Evolutionary conservation across 345 rosid genomes (phyloP).

Genomic region (Citrus medica): DNA sequence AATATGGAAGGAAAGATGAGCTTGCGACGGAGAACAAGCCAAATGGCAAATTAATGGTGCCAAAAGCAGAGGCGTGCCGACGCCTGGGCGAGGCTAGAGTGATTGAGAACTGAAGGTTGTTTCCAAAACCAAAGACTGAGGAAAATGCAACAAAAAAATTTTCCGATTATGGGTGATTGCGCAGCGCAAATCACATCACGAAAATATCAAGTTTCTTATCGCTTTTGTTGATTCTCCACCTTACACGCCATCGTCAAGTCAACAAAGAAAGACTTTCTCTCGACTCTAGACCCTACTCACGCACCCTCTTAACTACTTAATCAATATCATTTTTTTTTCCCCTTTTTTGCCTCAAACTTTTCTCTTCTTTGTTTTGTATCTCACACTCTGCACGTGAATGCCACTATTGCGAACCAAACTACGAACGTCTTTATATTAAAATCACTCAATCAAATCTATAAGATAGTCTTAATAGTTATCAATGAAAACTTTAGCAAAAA

Average conservation of each 20-base stretch:
- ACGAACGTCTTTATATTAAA: not conserved
- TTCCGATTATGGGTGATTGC: not conserved
- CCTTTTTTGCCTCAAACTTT: not conserved
- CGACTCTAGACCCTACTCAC: not conserved
- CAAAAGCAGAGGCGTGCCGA: too few relatives aligned
- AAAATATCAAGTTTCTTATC: constrained; percentile 15
- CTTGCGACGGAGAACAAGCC: not conserved
- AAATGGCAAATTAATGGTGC: not conserved
- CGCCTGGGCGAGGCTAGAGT: not conserved
- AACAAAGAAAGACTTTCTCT: not conserved
- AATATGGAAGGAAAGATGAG: not conserved
- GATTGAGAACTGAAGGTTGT: too few relatives aligned
- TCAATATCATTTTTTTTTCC: not conserved
- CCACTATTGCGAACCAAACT: not conserved
- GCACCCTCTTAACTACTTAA: not conserved
- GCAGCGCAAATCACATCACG: not conserved
- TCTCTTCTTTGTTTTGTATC: not conserved
- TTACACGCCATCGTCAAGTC: constrained; percentile 17
- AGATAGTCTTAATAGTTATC: too few relatives aligned
- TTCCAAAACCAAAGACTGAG: not conserved
- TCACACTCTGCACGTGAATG: constrained; percentile 12
- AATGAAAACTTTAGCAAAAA: too few relatives aligned
- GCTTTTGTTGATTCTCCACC: constrained; percentile 11
- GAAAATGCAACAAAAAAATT: not conserved
- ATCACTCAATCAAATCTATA: too few relatives aligned